These are phyloP conservation scores for Thraustochytrium sp. DNA, from an alignment of 352 stramenopile genomes.

Conservation along the genomic window DNA sequence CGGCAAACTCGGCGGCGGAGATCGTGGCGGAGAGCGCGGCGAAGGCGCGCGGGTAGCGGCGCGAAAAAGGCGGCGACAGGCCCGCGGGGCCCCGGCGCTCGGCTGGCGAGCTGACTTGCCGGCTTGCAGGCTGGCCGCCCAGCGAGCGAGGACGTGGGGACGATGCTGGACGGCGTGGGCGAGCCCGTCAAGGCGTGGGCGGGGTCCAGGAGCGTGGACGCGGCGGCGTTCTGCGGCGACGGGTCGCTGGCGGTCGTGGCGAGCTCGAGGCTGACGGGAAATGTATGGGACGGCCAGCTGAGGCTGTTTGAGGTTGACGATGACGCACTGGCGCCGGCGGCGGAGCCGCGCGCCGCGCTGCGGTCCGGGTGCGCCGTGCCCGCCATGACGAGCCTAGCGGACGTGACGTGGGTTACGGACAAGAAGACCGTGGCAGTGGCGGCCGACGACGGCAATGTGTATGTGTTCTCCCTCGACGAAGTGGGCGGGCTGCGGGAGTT, in stretches of 20 bases:
- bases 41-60: too few species aligned
- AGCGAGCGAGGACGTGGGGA: too few species aligned
- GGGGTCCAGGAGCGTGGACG: background rate
- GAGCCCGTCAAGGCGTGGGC: background rate
- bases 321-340: background rate
- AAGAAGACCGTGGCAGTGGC: background rate
- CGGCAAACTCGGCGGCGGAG: too few species aligned
- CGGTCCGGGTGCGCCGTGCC: background rate
- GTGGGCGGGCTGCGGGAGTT: constrained; percentile 18
- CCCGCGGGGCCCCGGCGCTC: too few species aligned
- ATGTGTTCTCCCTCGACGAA: constrained; percentile 21
- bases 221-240: background rate
- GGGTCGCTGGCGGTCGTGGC: background rate
- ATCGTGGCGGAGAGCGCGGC: too few species aligned
- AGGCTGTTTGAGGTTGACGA: background rate
- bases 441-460: constrained; percentile 17
- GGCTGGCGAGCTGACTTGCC: too few species aligned
- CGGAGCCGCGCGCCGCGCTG: background rate
- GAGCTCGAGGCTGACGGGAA: background rate
- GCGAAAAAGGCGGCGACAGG: too few species aligned
- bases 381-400: background rate
- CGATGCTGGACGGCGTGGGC: background rate
- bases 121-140: too few species aligned
- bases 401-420: constrained; percentile 17
- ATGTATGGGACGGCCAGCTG: constrained; percentile 35